These are phyloP conservation scores for Pythium apleroticum DNA, from an alignment of 352 stramenopile genomes.

Conservation along the genomic window DNA sequence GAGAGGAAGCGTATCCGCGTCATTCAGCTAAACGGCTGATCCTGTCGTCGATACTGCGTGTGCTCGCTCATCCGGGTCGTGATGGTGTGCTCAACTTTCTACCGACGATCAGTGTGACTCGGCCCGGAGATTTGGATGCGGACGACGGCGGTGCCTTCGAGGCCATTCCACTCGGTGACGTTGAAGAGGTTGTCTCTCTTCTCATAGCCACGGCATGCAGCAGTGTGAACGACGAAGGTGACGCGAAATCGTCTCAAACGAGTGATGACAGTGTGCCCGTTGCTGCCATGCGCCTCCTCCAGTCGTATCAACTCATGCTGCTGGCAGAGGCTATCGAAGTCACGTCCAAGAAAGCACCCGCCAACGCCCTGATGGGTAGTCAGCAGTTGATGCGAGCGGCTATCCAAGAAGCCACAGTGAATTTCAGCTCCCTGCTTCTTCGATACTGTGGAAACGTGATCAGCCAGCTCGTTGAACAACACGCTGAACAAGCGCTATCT, in stretches of 20 bases:
- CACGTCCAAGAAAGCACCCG: constrained; percentile 37
- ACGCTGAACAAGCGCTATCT: constrained; percentile 37
- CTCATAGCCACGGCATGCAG: constrained; percentile 25
- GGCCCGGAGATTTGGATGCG: background rate
- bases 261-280: constrained; percentile 28
- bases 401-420: constrained; percentile 68
- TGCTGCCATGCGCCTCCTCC: constrained; percentile 51
- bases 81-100: constrained; percentile 76
- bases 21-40: constrained; percentile 53
- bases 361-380: background rate
- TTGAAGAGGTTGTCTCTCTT: constrained; percentile 35
- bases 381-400: constrained; percentile 32
- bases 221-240: background rate
- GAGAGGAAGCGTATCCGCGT: constrained; percentile 27
- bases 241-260: background rate
- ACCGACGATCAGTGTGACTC: constrained; percentile 13
- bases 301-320: constrained; percentile 77
- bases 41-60: constrained; percentile 50
- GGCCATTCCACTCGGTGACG: constrained; percentile 13
- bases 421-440: constrained; percentile 67
- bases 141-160: constrained; percentile 6
- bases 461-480: constrained; percentile 42
- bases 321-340: constrained; percentile 72
- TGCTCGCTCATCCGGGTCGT: constrained; percentile 53
- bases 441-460: constrained; percentile 57